Evolutionary conservation across 2,329 filamentous ascomycete species (phyloP).

Genomic region (Byssothecium circinans): DNA sequence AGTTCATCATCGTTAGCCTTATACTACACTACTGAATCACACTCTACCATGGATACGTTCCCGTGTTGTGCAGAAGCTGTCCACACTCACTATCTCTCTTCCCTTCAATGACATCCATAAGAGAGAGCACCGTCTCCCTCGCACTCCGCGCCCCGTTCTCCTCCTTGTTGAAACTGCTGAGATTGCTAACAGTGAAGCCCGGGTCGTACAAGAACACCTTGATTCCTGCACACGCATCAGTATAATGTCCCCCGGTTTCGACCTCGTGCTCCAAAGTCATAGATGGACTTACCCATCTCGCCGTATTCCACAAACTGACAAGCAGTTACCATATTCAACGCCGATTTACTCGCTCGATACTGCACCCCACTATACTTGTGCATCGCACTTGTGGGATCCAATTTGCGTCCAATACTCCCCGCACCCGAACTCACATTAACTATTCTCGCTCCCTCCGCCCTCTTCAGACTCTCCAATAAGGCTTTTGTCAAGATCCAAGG

Average conservation of each 20-base stretch:
- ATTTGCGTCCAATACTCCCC: constrained; percentile 35
- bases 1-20: no score
- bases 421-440: constrained; percentile 42
- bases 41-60: constrained; percentile 32
- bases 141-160: constrained; percentile 42
- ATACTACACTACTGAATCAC: no score
- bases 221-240: constrained; percentile 14
- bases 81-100: constrained; percentile 40
- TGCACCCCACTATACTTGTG: constrained; percentile 30
- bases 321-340: constrained; percentile 44
- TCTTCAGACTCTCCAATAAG: constrained; percentile 20
- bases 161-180: constrained; percentile 35
- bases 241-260: no score
- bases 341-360: constrained; percentile 44
- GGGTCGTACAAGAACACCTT: constrained; percentile 46
- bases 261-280: no score
- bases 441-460: constrained; percentile 26
- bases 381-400: constrained; percentile 27
- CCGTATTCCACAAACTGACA: constrained; percentile 37
- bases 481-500: constrained; percentile 29
- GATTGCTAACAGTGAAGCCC: constrained; percentile 42
- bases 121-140: constrained; percentile 33
- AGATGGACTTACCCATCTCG: constrained; percentile 4
- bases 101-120: constrained; percentile 43
- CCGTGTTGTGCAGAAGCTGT: constrained; percentile 36